Base-by-base conservation (phyloP, 2,329 filamentous ascomycete genomes). In the Colletotrichum destructivum region DNA sequence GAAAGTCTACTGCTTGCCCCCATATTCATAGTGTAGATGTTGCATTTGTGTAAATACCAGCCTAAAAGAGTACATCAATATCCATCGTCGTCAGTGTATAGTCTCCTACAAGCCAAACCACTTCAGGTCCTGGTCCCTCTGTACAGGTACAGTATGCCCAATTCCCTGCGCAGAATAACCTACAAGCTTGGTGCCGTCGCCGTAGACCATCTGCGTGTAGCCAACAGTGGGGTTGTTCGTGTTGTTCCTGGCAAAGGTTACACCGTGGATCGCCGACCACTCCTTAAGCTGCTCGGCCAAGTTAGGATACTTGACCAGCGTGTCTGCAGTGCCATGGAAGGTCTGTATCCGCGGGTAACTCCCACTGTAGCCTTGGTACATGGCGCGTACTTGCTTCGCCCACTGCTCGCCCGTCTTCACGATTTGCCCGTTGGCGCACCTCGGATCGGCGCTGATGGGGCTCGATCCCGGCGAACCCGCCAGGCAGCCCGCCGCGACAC, bases 351-450 rank as follows among this genome's bases (percentile, higher is more conserved):
- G 76, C 15, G 80, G 79, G 51, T 77, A 75, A 26, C 68, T 74
- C 13, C 81, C 81, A 60, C 62, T 78, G 69, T 81, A 83, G 0
- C 75, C 75, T 0, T 79, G 76, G 59, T 80, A 81, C 54, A 79
- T 78, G 44, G 69, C 78, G 18, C 82, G 77, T 16, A 82, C 84
- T 23, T 83, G 78, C 61, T 83, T 80, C 5, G 82, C 83, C 86
- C 86, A 88, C 63, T 83, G 77, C 68, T 81, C 76, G 0, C 82
- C 79, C 0, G 83, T 82, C 21, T 81, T 81, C 54, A 78, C 78
- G 66, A 79, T 75, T 35, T 82, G 77, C 2, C 84, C 85, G 18
- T 79, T 77, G 0, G 85, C 82, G 75, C 86, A 88, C 4, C 79
- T 80, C 13, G 73, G 69, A 40, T 79, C 77, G 3, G 81, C 77